Conservation (phyloP, 2,329 filamentous ascomycete species). For the Myriosclerotinia curreyana region DNA sequence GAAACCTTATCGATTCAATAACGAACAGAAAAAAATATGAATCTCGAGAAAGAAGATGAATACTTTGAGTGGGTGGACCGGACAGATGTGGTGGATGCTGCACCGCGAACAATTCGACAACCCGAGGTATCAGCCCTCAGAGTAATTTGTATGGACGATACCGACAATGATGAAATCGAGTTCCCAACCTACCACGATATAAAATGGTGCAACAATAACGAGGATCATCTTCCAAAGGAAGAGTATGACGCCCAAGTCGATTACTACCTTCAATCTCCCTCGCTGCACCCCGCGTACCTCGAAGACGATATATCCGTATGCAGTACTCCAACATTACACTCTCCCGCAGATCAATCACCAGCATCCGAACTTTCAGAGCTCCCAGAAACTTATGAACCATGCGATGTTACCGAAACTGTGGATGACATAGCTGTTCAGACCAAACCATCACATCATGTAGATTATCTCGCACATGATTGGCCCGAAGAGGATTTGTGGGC, state of each 20-base stretch:
- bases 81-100: conserved; percentile 8
- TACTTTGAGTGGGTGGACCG: conserved; percentile 21
- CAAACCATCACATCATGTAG: conserved; percentile 73
- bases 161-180: conserved; percentile 65
- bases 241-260: conserved; percentile 41
- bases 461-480: conserved; percentile 96
- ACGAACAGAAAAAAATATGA: not conserved
- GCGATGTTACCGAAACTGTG: conserved; percentile 37
- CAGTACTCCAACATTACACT: conserved; percentile 57
- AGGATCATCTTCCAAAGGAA: conserved; percentile 26
- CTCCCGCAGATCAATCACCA: conserved; percentile 45
- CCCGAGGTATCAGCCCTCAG: conserved; percentile 10
- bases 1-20: not conserved
- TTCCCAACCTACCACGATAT: conserved; percentile 45
- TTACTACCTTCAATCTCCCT: conserved; percentile 49
- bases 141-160: conserved; percentile 58
- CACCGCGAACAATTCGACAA: conserved; percentile 20
- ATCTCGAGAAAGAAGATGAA: conserved; percentile 19
- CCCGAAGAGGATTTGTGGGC: conserved; percentile 96
- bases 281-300: conserved; percentile 52
- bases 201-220: not conserved
- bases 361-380: conserved; percentile 27
- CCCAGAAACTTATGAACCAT: not conserved
- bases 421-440: conserved; percentile 55
- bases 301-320: conserved; percentile 50